Percentiles rank a stretch among this genome's conserved stretches.
Conservation (phyloP, 306 rosid species). For the Macrotyloma uniflorum region DNA sequence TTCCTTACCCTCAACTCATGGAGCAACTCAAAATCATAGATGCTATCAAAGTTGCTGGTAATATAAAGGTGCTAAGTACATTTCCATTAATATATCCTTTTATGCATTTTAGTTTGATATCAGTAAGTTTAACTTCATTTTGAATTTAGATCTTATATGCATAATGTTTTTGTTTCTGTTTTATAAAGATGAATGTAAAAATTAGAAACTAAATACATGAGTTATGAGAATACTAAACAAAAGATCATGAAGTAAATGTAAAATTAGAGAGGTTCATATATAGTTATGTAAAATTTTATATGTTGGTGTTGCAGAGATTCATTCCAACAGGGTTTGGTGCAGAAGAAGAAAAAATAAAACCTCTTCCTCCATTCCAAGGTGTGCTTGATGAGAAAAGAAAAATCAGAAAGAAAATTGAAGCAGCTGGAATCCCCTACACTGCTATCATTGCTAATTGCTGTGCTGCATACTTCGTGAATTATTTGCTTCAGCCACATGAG, state of each 20-base stretch:
- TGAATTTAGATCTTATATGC: no score
- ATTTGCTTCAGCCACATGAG: neutral
- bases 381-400: neutral
- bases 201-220: no score
- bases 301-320: neutral
- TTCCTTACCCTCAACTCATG: conserved; percentile 41
- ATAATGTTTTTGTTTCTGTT: no score
- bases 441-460: neutral
- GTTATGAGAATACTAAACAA: no score
- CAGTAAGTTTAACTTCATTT: no score
- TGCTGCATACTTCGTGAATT: neutral
- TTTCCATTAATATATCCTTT: no score
- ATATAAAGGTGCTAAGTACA: conserved; percentile 11
- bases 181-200: no score
- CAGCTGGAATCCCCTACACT: neutral
- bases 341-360: neutral
- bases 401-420: neutral
- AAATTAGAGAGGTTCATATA: no score
- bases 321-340: neutral
- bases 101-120: no score
- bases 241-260: no score
- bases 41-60: conserved; percentile 48
- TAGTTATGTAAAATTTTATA: no score
- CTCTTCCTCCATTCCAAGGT: neutral
- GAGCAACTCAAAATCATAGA: conserved; percentile 44